Conservation (phyloP, 176 grass and related monocot species). For the Lolium rigidum region DNA sequence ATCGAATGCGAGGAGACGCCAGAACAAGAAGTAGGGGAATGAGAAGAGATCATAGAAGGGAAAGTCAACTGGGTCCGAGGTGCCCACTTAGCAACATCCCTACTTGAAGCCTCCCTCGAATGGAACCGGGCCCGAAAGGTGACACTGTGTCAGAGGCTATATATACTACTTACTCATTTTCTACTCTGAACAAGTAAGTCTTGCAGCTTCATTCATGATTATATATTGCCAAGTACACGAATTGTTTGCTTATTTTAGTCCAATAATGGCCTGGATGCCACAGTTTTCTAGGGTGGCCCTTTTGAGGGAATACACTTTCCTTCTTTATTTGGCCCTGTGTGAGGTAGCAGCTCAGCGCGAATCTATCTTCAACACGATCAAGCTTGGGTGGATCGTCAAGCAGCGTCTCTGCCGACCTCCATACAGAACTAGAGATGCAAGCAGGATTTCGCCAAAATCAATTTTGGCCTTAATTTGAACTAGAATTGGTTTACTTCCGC, state of each 20-base stretch:
- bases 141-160: neutral
- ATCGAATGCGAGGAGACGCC: neutral
- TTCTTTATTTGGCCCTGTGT: constrained; percentile 36
- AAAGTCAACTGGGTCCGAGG: constrained; percentile 46
- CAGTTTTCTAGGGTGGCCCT: constrained; percentile 16
- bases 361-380: neutral
- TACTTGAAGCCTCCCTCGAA: constrained; percentile 83
- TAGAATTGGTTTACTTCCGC: no score
- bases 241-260: constrained; percentile 37
- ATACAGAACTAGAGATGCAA: neutral
- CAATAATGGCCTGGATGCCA: constrained; percentile 40
- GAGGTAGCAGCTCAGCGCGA: constrained; percentile 33
- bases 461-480: no score
- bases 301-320: constrained; percentile 25
- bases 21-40: neutral
- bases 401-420: neutral
- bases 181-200: neutral
- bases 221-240: neutral
- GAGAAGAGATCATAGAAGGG: neutral
- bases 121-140: constrained; percentile 62
- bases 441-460: no score
- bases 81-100: constrained; percentile 63
- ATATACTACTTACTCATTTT: neutral
- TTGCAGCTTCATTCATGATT: neutral
- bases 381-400: neutral